Evolutionary conservation across 2,329 filamentous ascomycete genomes (phyloP).

Genomic region (Pseudogymnoascus sp.): DNA sequence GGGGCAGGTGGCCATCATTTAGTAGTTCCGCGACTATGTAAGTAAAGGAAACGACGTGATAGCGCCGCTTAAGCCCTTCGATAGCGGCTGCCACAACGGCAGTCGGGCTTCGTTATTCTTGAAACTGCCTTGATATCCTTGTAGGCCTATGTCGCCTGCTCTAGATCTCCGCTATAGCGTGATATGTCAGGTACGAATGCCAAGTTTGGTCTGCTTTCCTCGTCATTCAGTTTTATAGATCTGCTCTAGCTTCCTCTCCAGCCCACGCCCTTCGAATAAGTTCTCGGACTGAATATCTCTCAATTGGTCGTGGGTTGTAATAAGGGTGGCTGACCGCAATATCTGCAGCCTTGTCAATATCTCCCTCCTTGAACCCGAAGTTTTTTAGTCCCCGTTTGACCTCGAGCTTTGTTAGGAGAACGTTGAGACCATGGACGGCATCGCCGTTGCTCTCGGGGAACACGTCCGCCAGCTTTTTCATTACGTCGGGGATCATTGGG

Average conservation of each 20-base stretch:
- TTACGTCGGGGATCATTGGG: constrained; percentile 41
- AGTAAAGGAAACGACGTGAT: background rate
- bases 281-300: constrained; percentile 43
- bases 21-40: too few relatives aligned
- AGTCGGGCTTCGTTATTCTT: background rate
- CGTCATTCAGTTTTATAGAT: constrained; percentile 31
- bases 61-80: background rate
- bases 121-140: background rate
- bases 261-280: constrained; percentile 52
- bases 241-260: constrained; percentile 46
- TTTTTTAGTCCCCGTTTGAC: constrained; percentile 45
- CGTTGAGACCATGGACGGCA: constrained; percentile 47
- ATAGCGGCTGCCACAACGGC: background rate
- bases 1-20: too few relatives aligned
- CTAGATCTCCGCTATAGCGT: background rate
- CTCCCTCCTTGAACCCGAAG: constrained; percentile 50
- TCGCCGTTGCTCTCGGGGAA: constrained; percentile 50
- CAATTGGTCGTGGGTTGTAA: constrained; percentile 48
- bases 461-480: constrained; percentile 42
- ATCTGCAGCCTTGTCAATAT: constrained; percentile 51
- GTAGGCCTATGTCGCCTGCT: background rate
- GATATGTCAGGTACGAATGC: background rate
- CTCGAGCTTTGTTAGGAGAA: constrained; percentile 42
- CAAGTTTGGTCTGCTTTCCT: background rate
- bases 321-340: constrained; percentile 48